phyloP scores from a whole-genome alignment of 768 basidiomycete genomes.

The Rubroboletus pulcherrimus region DNA sequence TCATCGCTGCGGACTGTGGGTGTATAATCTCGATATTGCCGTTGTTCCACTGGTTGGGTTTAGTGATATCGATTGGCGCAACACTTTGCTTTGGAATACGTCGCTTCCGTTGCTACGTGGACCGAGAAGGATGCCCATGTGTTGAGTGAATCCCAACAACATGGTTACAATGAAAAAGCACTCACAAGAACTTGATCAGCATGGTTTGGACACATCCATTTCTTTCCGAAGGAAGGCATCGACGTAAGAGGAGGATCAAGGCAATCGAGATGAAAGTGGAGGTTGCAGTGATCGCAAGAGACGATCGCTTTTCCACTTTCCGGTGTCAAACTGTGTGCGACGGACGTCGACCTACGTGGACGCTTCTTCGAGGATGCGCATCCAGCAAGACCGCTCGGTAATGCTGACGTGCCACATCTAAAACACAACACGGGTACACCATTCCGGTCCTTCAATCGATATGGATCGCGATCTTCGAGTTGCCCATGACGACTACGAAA shows the following conservation, averaged over 20 bases:
- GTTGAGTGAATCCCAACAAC: not conserved
- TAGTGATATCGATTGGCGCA: slow-evolving; percentile 69
- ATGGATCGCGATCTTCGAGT: slow-evolving; percentile 86
- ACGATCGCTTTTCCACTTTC: slow-evolving; percentile 74
- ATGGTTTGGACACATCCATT: slow-evolving; percentile 99
- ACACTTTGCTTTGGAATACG: slow-evolving; percentile 73
- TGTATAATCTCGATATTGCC: slow-evolving; percentile 89
- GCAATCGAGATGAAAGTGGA: slow-evolving; percentile 98
- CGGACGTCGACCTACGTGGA: slow-evolving; percentile 45
- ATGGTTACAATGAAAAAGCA: slow-evolving; percentile 11
- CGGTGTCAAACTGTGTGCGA: slow-evolving; percentile 36
- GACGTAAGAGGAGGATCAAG: slow-evolving; percentile 83
- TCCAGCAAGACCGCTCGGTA: slow-evolving; percentile 52
- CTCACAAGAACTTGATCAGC: slow-evolving; percentile 82
- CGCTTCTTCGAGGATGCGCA: slow-evolving; percentile 53
- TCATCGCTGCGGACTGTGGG: slow-evolving; percentile 47
- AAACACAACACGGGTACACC: slow-evolving; percentile 86
- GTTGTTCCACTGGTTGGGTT: slow-evolving; percentile 75
- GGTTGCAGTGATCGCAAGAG: slow-evolving; percentile 91
- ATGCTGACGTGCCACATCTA: slow-evolving; percentile 78
- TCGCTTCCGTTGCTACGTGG: slow-evolving; percentile 65
- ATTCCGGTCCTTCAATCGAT: slow-evolving; percentile 81
- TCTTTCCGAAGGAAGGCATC: slow-evolving; percentile 84
- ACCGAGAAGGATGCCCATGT: slow-evolving; percentile 3
- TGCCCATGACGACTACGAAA: slow-evolving; percentile 73